These are phyloP conservation scores for Antitrichia curtipendula DNA, from an alignment of 225 moss, liverwort and hornwort species.

Conservation along the genomic window DNA sequence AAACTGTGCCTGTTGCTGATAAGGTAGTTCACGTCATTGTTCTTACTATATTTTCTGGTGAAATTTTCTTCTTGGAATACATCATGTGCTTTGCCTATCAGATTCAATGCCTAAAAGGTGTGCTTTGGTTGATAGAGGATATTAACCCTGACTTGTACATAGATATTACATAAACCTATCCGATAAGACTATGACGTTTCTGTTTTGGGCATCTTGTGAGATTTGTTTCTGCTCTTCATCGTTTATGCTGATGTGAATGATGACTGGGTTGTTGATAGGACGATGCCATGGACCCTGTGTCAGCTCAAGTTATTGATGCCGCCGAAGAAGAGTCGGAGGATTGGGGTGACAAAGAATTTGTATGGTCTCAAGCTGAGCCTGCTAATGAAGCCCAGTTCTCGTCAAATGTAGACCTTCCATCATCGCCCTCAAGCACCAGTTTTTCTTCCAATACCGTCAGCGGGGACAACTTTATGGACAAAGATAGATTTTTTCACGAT, in stretches of 20 bases:
- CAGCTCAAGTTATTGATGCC: background rate
- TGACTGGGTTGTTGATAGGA: slow-evolving; percentile 3
- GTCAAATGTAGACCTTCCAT: background rate
- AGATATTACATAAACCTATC: background rate
- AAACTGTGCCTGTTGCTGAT: background rate
- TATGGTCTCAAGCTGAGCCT: slow-evolving; percentile 45
- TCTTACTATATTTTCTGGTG: background rate
- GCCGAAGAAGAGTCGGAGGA: slow-evolving; percentile 17
- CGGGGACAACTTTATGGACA: background rate
- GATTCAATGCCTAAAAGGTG: background rate
- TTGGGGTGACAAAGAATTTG: slow-evolving; percentile 50
- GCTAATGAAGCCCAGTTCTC: background rate
- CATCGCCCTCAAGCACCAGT: background rate
- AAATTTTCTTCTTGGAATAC: background rate
- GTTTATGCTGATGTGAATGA: background rate
- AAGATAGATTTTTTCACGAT: slow-evolving; percentile 20
- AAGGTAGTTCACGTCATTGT: slow-evolving; percentile 1
- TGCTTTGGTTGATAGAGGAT: background rate
- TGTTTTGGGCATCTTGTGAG: background rate
- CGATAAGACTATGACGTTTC: background rate
- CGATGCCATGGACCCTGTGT: background rate
- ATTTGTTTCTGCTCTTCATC: background rate
- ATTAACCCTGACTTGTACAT: background rate
- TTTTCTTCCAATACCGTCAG: background rate
- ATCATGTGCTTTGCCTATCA: background rate